Percentiles rank a stretch among this genome's conserved stretches.
Conservation (phyloP, 352 stramenopile species). For the Globisporangium ultimum region DNA sequence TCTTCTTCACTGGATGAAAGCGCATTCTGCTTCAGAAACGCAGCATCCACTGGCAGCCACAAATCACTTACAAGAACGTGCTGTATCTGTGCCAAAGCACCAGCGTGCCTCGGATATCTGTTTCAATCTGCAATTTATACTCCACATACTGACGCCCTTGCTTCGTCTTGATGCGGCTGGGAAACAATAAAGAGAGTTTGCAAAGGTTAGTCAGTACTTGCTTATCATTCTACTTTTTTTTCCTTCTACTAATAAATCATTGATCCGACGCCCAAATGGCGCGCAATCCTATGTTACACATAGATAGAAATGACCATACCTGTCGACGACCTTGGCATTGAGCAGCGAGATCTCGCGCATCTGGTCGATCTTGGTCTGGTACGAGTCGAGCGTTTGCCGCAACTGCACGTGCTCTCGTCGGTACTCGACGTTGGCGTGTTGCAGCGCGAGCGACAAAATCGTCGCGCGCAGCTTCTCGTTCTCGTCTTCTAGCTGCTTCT, state of each 20-base stretch:
- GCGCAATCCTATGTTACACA: too few relatives aligned
- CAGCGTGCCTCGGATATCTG: conserved; percentile 80
- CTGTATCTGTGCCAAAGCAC: conserved; percentile 88
- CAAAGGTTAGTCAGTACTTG: neutral
- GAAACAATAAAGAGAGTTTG: neutral
- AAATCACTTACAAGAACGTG: conserved; percentile 67
- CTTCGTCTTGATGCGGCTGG: conserved; percentile 82
- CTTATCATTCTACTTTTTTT: too few relatives aligned
- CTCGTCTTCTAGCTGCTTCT: conserved; percentile 73
- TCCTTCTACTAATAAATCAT: neutral
- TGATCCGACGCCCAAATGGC: neutral
- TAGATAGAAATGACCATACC: conserved; percentile 23
- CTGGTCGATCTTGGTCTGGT: conserved; percentile 87
- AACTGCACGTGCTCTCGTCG: conserved; percentile 80
- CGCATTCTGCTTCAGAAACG: neutral
- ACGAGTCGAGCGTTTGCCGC: conserved; percentile 82
- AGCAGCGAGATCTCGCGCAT: conserved; percentile 86
- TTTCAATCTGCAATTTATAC: conserved; percentile 88
- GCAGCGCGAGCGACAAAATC: conserved; percentile 73
- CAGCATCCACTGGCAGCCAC: neutral
- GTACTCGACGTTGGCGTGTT: conserved; percentile 76
- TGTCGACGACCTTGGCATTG: conserved; percentile 83
- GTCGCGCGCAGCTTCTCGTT: conserved; percentile 76
- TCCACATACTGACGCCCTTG: conserved; percentile 85
- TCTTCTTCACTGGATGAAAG: neutral